Conservation (phyloP, 1,139 yeast species). For the Candida sanyaensis region DNA sequence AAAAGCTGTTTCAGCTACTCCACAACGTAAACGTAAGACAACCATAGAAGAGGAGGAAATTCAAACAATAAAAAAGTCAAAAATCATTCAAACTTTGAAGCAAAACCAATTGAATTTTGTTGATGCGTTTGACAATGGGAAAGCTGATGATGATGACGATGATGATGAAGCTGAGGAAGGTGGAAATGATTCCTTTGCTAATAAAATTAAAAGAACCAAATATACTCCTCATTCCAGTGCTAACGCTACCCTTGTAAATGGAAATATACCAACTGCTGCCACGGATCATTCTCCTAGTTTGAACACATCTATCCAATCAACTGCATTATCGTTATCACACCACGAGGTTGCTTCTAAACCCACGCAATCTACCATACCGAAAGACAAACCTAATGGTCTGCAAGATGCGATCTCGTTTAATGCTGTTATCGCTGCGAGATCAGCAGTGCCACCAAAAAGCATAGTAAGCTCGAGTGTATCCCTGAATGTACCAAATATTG, state of each 20-base stretch:
- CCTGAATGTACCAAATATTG: neutral
- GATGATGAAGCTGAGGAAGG: slow-evolving; percentile 1
- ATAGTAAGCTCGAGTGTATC: neutral
- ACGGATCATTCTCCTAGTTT: neutral
- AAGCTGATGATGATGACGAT: neutral
- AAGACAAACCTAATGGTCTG: neutral
- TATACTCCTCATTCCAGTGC: slow-evolving; percentile 13
- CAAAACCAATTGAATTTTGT: slow-evolving; percentile 11
- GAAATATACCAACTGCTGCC: neutral
- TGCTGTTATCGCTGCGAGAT: neutral
- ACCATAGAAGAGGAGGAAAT: neutral
- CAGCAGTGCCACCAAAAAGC: neutral
- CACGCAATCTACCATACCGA: too few species aligned
- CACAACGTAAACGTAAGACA: neutral
- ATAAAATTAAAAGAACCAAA: slow-evolving; percentile 11
- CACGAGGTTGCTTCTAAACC: too few species aligned
- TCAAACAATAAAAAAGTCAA: slow-evolving; percentile 13
- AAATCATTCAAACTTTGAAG: slow-evolving; percentile 10
- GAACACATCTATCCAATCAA: too few species aligned
- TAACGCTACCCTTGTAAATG: slow-evolving; percentile 3
- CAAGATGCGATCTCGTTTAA: neutral
- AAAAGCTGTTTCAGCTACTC: neutral
- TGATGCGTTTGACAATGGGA: slow-evolving; percentile 7
- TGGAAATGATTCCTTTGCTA: slow-evolving; percentile 11
- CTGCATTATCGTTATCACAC: neutral